These are phyloP conservation scores for Hyphodiscus hymeniophilus DNA, from an alignment of 495 filamentous ascomycete genomes.

Conservation along the genomic window DNA sequence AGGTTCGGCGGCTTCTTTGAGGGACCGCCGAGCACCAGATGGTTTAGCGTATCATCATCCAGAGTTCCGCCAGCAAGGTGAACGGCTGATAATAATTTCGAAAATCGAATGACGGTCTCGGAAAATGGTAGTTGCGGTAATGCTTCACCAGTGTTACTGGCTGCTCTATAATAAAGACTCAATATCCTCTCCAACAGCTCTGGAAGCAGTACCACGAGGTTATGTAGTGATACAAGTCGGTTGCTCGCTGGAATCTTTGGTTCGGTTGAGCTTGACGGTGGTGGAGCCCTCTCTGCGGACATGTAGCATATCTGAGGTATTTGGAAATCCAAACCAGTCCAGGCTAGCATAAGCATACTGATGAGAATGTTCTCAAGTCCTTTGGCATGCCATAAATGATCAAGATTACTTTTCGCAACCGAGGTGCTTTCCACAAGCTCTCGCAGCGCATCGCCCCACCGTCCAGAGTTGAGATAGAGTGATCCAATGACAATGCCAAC, in stretches of 20 bases:
- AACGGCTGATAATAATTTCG: constrained; percentile 62
- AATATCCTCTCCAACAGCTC: constrained; percentile 77
- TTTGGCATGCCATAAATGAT: constrained; percentile 96
- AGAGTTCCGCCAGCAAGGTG: constrained; percentile 62
- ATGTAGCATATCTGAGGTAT: constrained; percentile 49
- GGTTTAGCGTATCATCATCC: constrained; percentile 54
- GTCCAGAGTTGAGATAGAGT: constrained; percentile 78
- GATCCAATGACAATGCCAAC: constrained; percentile 75
- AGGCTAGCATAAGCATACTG: constrained; percentile 74
- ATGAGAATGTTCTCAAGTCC: constrained; percentile 80
- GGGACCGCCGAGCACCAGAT: constrained; percentile 55
- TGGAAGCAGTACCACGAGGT: constrained; percentile 54
- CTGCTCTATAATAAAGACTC: constrained; percentile 68
- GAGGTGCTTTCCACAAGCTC: constrained; percentile 75
- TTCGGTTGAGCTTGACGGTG: constrained; percentile 32
- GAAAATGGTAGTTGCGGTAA: constrained; percentile 74
- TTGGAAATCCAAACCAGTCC: constrained; percentile 80
- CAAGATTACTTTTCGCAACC: constrained; percentile 69
- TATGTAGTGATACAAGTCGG: constrained; percentile 50
- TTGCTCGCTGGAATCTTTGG: constrained; percentile 37
- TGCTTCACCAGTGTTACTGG: constrained; percentile 69
- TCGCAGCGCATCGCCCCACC: constrained; percentile 82
- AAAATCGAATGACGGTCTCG: constrained; percentile 73
- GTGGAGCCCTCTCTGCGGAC: constrained; percentile 36
- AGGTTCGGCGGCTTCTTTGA: constrained; percentile 25